phyloP scores from a whole-genome alignment of 106 monocot genomes.

The Xerophyta viscosa region DNA sequence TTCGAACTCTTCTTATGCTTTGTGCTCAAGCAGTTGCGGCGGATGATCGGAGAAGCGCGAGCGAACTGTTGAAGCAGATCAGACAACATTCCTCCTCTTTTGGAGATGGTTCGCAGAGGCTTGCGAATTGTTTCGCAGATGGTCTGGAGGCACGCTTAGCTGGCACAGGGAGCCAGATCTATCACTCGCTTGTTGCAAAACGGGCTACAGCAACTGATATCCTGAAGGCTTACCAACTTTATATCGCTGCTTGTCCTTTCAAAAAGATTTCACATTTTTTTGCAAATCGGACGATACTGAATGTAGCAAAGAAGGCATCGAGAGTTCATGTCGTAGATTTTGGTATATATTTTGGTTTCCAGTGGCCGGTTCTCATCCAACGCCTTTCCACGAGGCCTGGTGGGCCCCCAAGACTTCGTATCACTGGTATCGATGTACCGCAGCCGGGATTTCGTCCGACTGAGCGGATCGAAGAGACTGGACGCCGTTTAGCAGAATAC shows the following conservation, averaged over 20 bases:
- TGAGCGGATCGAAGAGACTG: constrained; percentile 64
- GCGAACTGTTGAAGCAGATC: constrained; percentile 65
- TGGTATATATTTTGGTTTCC: constrained; percentile 78
- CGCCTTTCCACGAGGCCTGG: constrained; percentile 29
- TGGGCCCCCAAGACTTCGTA: constrained; percentile 61
- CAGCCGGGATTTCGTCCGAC: constrained; percentile 79
- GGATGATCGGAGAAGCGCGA: constrained; percentile 49
- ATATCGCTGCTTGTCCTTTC: constrained; percentile 70
- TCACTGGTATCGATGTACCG: constrained; percentile 81
- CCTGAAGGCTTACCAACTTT: constrained; percentile 68
- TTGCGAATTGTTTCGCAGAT: constrained; percentile 70
- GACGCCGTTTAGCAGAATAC: constrained; percentile 59
- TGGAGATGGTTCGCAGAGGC: constrained; percentile 68
- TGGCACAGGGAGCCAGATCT: constrained; percentile 77
- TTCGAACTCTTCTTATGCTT: constrained; percentile 59
- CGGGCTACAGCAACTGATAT: constrained; percentile 38
- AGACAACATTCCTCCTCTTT: constrained; percentile 62
- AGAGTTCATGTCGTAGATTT: constrained; percentile 77
- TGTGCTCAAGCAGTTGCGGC: constrained; percentile 87
- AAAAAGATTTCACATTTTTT: constrained; percentile 57
- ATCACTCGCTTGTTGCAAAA: constrained; percentile 41
- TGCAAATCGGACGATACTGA: constrained; percentile 52
- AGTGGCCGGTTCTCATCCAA: constrained; percentile 84
- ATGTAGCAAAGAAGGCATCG: constrained; percentile 41
- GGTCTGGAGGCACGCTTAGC: constrained; percentile 83